These are phyloP conservation scores for Pleurotus sapidus DNA, from an alignment of 768 basidiomycete species.

Conservation along the genomic window DNA sequence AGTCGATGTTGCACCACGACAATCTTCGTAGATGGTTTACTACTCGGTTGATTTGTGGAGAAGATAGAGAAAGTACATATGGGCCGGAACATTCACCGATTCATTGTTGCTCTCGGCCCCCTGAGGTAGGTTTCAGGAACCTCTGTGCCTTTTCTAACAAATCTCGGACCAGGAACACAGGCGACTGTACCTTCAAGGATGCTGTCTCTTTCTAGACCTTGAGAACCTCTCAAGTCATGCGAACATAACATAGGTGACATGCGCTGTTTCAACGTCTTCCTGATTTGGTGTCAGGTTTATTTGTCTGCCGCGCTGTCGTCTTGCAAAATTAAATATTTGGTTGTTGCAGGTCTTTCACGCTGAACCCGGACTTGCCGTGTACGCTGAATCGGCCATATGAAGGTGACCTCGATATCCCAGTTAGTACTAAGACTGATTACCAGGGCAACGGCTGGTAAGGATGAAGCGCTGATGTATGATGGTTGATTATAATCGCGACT, in stretches of 20 bases:
- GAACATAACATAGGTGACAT: slow-evolving; percentile 5
- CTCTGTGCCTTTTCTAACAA: background rate
- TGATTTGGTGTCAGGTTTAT: background rate
- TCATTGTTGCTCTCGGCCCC: background rate
- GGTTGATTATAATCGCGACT: background rate
- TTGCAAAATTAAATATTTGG: too few relatives aligned
- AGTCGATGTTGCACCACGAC: too few relatives aligned
- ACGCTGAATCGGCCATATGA: too few relatives aligned
- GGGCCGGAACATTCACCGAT: too few relatives aligned
- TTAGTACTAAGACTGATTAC: slow-evolving; percentile 6
- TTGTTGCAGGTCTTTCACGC: too few relatives aligned
- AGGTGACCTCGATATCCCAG: background rate
- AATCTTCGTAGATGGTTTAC: too few relatives aligned
- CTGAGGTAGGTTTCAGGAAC: background rate
- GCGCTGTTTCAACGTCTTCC: background rate
- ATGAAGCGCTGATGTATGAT: background rate
- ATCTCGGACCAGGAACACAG: background rate
- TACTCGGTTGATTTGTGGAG: too few relatives aligned
- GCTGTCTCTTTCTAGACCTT: background rate
- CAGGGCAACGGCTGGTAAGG: slow-evolving; percentile 4
- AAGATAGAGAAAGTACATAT: too few relatives aligned
- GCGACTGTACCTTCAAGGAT: background rate
- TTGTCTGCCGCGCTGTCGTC: too few relatives aligned
- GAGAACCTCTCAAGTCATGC: background rate
- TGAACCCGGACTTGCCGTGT: too few relatives aligned